A percentile compares a stretch with the other conserved stretches of the same genome.
phyloP scores from a whole-genome alignment of 106 monocot species.

The Apostasia ramifera region DNA sequence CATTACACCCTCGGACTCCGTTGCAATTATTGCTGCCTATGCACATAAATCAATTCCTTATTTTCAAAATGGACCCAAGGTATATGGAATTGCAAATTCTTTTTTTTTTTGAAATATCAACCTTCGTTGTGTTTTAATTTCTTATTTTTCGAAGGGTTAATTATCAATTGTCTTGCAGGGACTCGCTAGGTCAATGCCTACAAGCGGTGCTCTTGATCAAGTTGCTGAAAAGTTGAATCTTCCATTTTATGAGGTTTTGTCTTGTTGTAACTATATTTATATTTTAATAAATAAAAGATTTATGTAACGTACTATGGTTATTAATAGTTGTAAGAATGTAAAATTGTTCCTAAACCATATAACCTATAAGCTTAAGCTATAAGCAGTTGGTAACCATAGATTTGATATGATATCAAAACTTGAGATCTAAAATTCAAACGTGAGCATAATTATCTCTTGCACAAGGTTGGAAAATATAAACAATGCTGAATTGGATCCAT shows the following conservation, averaged over 20 bases:
- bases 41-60: conserved; percentile 87
- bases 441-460: no score
- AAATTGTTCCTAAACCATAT: no score
- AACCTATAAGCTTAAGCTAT: no score
- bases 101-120: background rate
- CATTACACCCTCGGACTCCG: conserved; percentile 96
- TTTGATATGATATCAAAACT: no score
- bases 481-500: background rate
- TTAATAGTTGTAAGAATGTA: background rate
- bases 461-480: no score
- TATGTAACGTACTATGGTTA: background rate
- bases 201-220: conserved; percentile 93
- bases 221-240: conserved; percentile 88
- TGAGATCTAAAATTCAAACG: no score
- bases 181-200: conserved; percentile 99
- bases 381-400: no score
- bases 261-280: background rate
- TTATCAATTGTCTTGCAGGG: conserved; percentile 43
- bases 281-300: background rate
- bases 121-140: background rate
- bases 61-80: conserved; percentile 85
- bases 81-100: conserved; percentile 4
- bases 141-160: background rate
- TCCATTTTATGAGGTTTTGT: conserved; percentile 88
- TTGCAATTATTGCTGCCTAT: conserved; percentile 96